Evolutionary conservation across 2,329 filamentous ascomycete genomes (phyloP).

Genomic region (Trichoderma polysporum): DNA sequence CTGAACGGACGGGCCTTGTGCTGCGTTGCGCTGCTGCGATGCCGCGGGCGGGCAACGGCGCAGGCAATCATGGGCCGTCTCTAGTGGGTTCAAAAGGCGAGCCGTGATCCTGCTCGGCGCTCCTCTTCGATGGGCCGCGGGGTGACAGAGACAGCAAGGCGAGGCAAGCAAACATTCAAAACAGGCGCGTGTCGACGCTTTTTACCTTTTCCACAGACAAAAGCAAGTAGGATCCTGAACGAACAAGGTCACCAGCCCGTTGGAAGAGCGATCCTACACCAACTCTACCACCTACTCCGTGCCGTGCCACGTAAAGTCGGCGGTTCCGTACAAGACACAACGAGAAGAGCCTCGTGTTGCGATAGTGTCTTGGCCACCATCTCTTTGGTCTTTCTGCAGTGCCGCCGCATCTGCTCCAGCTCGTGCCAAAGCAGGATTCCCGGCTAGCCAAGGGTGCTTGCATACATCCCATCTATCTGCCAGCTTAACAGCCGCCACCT

Average conservation of each 20-base stretch:
- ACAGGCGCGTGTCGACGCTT: neutral
- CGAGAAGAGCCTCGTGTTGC: neutral
- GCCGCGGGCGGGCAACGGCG: neutral
- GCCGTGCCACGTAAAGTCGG: constrained; percentile 12
- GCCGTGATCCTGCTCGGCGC: constrained; percentile 2
- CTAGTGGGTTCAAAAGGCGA: constrained; percentile 17
- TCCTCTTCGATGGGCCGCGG: neutral
- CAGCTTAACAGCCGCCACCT: neutral
- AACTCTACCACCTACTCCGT: neutral
- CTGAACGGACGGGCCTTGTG: constrained; percentile 10
- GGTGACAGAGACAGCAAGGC: neutral
- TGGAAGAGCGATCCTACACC: neutral
- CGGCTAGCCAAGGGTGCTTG: constrained; percentile 6
- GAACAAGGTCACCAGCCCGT: neutral
- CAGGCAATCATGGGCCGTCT: neutral
- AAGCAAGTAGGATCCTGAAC: neutral
- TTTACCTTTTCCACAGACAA: neutral
- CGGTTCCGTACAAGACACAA: neutral
- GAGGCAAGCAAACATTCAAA: neutral
- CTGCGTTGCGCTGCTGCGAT: constrained; percentile 12
- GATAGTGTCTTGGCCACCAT: neutral
- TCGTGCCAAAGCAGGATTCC: constrained; percentile 1
- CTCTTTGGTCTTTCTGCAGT: neutral
- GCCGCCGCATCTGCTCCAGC: neutral
- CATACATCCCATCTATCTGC: neutral